Evolutionary conservation across 352 stramenopile species (phyloP).

Genomic region (Phytophthora brassicae): DNA sequence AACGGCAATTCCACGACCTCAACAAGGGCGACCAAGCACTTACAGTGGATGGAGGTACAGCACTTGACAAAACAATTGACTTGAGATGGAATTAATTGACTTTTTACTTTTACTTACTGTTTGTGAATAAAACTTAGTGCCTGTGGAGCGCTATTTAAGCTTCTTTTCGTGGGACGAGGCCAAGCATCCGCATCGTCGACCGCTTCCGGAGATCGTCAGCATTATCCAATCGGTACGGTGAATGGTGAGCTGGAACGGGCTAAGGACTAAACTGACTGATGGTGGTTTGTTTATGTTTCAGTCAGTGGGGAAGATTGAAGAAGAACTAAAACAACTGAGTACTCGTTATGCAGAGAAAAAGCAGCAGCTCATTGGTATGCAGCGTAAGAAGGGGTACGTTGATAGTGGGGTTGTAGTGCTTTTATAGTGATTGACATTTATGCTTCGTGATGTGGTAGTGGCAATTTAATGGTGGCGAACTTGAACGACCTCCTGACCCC

Average conservation of each 20-base stretch:
- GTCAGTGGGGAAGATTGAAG: slow-evolving; percentile 94
- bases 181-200: slow-evolving; percentile 96
- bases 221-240: slow-evolving; percentile 89
- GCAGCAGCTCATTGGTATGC: slow-evolving; percentile 83
- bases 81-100: not conserved
- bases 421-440: not conserved
- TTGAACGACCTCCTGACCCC: slow-evolving; percentile 94
- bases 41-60: slow-evolving; percentile 78
- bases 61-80: not conserved
- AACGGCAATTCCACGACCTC: slow-evolving; percentile 95
- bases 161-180: slow-evolving; percentile 98
- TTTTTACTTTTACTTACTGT: no score
- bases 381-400: slow-evolving; percentile 91
- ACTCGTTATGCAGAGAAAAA: slow-evolving; percentile 95
- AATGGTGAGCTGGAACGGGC: not conserved
- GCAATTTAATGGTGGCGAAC: slow-evolving; percentile 95
- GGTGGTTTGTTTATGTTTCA: slow-evolving; percentile 16
- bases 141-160: slow-evolving; percentile 94
- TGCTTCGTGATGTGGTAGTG: slow-evolving; percentile 35
- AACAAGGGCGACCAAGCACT: slow-evolving; percentile 86
- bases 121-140: no score
- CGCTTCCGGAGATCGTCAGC: slow-evolving; percentile 95
- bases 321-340: slow-evolving; percentile 96
- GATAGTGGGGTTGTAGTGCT: not conserved
- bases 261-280: not conserved